Evolutionary conservation across 2,329 filamentous ascomycete species (phyloP).

Genomic region (Curvularia spicifera): DNA sequence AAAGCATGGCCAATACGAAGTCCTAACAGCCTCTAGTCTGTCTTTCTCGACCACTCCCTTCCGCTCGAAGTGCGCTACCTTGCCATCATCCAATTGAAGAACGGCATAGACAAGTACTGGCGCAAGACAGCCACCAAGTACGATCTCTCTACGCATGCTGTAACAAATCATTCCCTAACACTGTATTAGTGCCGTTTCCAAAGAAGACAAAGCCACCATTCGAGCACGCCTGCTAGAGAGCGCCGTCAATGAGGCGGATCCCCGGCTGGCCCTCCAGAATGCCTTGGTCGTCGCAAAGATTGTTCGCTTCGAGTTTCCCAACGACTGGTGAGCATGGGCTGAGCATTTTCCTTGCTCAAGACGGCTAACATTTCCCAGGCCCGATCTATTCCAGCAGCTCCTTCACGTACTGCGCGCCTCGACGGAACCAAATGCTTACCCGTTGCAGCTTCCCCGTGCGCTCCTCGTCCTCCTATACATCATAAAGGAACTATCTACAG

Average conservation of each 20-base stretch:
- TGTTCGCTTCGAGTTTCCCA: conserved; percentile 84
- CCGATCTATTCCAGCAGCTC: conserved; percentile 50
- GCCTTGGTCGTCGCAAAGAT: conserved; percentile 88
- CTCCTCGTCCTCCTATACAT: conserved; percentile 82
- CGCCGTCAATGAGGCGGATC: conserved; percentile 77
- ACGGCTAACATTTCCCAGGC: conserved; percentile 38
- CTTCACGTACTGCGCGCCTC: conserved; percentile 66
- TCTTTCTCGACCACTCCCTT: conserved; percentile 80
- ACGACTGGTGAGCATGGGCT: conserved; percentile 69
- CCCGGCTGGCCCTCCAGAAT: conserved; percentile 82
- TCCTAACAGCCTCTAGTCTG: conserved; percentile 60
- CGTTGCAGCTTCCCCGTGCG: conserved; percentile 71
- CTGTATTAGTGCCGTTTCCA: conserved; percentile 60
- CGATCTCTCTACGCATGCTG: background rate
- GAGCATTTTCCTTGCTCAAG: background rate
- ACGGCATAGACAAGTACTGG: conserved; percentile 96
- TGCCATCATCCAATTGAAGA: conserved; percentile 92
- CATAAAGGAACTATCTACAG: conserved; percentile 88
- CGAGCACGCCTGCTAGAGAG: conserved; percentile 76
- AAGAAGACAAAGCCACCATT: conserved; percentile 78
- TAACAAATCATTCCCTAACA: conserved; percentile 14
- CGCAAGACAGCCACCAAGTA: conserved; percentile 76
- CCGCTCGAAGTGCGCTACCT: conserved; percentile 83
- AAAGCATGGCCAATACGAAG: background rate
- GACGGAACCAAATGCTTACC: conserved; percentile 60